Conservation (phyloP, 139 green algal genomes). For the Astrephomene gubernaculifera region DNA sequence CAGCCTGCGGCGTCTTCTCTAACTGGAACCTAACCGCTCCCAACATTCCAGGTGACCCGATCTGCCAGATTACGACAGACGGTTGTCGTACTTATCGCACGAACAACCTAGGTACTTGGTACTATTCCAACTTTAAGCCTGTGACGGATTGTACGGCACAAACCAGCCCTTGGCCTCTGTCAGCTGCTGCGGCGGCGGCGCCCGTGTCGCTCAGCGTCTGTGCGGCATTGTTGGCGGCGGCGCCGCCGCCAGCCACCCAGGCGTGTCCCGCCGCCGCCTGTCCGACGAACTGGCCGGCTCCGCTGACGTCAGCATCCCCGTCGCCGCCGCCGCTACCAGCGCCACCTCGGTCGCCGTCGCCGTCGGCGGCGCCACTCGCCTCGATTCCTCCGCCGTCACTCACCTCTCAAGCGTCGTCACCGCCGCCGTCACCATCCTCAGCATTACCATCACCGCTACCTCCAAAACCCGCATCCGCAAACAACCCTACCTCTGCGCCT, state of each 20-base stretch:
- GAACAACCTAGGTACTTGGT: not conserved
- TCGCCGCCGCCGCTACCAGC: no score
- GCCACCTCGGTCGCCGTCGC: no score
- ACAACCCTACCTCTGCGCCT: no score
- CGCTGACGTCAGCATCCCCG: not conserved
- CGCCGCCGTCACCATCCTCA: no score
- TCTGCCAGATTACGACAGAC: not conserved
- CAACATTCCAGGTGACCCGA: not conserved
- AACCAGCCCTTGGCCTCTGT: not conserved
- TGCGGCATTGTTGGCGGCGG: not conserved
- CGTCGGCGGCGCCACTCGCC: no score
- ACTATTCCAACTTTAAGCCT: slow-evolving; percentile 12
- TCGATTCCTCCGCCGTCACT: no score
- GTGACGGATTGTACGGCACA: slow-evolving; percentile 30
- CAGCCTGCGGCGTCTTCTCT: not conserved
- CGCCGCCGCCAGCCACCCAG: not conserved
- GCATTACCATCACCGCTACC: no score
- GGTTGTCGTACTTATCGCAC: slow-evolving; percentile 17
- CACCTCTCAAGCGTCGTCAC: no score
- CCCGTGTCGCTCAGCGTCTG: not conserved
- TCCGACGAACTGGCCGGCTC: not conserved
- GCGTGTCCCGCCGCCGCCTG: not conserved
- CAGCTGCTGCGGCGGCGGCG: not conserved
- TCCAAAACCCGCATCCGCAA: no score
- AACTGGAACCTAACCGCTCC: not conserved